Evolutionary conservation across 257 asterid species (phyloP).

Genomic region (Solanum sparsipilum): DNA sequence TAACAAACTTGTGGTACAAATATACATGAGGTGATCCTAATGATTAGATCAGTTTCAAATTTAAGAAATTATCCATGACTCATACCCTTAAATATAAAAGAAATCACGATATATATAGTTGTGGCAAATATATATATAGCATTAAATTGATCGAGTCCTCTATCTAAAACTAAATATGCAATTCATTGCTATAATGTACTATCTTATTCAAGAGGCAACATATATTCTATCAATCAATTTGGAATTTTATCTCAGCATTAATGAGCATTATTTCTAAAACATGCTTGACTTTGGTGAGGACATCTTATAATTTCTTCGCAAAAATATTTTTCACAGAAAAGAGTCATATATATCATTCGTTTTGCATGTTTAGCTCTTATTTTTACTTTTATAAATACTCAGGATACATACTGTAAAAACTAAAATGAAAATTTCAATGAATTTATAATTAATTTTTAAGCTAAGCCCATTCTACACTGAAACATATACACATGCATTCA

Average conservation of each 20-base stretch:
- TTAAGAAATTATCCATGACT: neutral
- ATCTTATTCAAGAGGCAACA: neutral
- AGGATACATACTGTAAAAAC: neutral
- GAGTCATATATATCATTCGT: neutral
- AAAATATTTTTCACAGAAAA: neutral
- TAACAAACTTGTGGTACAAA: neutral
- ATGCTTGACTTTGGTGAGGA: neutral
- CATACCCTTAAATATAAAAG: neutral
- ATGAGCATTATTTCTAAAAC: neutral
- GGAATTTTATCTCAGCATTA: neutral
- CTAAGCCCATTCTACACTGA: neutral
- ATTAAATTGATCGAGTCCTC: neutral
- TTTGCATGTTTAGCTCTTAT: neutral
- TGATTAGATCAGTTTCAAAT: neutral
- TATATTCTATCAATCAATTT: neutral
- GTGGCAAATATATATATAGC: neutral
- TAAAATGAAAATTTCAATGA: neutral
- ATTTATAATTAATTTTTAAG: neutral
- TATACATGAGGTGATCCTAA: neutral
- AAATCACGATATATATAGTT: neutral
- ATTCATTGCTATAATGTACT: neutral
- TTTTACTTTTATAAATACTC: neutral
- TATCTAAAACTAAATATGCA: neutral
- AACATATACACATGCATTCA: neutral
- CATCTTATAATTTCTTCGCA: neutral